These are phyloP conservation scores for Komagataella kurtzmanii DNA, from an alignment of 805 yeast species.

Conservation along the genomic window DNA sequence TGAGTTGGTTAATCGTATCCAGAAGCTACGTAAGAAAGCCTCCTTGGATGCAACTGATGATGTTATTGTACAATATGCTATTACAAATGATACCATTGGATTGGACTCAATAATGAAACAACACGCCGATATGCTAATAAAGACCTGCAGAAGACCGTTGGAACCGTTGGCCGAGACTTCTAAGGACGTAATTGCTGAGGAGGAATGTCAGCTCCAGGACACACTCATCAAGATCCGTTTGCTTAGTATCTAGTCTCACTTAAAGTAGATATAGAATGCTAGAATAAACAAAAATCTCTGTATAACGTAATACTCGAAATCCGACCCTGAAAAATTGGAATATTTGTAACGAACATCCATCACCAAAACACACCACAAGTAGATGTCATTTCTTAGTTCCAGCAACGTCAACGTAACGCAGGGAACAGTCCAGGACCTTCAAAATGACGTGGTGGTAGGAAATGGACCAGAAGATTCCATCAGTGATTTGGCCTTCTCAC, in stretches of 20 bases:
- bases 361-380: background rate
- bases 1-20: slow-evolving; percentile 93
- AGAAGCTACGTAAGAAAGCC: slow-evolving; percentile 92
- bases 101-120: slow-evolving; percentile 46
- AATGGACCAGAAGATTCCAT: slow-evolving; percentile 91
- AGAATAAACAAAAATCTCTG: background rate
- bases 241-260: slow-evolving; percentile 38
- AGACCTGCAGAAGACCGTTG: slow-evolving; percentile 62
- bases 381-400: slow-evolving; percentile 1
- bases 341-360: background rate
- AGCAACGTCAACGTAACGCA: slow-evolving; percentile 18
- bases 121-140: slow-evolving; percentile 58
- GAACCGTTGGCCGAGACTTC: slow-evolving; percentile 28
- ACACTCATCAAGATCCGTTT: slow-evolving; percentile 69
- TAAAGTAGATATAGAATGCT: background rate
- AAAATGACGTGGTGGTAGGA: slow-evolving; percentile 55
- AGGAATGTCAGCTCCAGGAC: slow-evolving; percentile 75
- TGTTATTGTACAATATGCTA: slow-evolving; percentile 69
- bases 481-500: slow-evolving; percentile 73
- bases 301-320: background rate
- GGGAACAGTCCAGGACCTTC: slow-evolving; percentile 42
- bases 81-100: slow-evolving; percentile 57
- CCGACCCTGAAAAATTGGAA: background rate
- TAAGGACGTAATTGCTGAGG: slow-evolving; percentile 59
- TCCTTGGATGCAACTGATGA: slow-evolving; percentile 94